Evolutionary conservation across 2,329 filamentous ascomycete genomes (phyloP), one percentile per base, ranked within the genome.

Genomic region (Paramyrothecium roridum): DNA sequence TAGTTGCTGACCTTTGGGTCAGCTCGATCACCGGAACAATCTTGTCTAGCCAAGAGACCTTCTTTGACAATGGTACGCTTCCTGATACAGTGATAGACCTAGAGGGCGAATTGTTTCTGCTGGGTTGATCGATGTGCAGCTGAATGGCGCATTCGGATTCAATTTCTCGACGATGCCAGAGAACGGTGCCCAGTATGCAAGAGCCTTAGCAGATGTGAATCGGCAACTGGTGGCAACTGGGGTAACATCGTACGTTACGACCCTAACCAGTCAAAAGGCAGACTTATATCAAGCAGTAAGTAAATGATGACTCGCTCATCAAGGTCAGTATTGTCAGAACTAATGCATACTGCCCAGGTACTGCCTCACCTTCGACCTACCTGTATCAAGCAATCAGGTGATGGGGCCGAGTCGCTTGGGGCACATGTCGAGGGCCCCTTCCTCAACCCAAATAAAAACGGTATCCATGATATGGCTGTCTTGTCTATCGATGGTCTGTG

Each of bases 371-470:
- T 85, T 0, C 90, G 91, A 1, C 90, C 88, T 1, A 87, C 87
- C 17, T 68, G 71, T 56, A 65, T 70, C 16, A 82, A 89, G 59
- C 70, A 80, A 52, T 76, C 90, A 34, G 71, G 77, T 43, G 83
- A 90, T 59, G 93, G 93, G 48, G 86, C 91, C 50, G 92, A 96
- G 73, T 95, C 90, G 0, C 82, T 97, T 16, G 93, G 93, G 30
- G 92, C 92, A 3, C 93, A 97, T 67, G 89, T 90, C 68, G 93
- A 97, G 78, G 93, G 93, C 0, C 93, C 93, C 0, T 97, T 97
- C 73, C 80, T 97, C 54, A 90, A 79, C 64, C 87, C 89, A 0
- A 84, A 84, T 49, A 93, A 93, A 69, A 96, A 96, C 66, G 93
- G 93, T 50, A 87, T 96, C 40, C 93, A 96, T 77, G 90, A 89